phyloP scores from a whole-genome alignment of 2,329 filamentous ascomycete genomes.

The Stachybotrys elegans region DNA sequence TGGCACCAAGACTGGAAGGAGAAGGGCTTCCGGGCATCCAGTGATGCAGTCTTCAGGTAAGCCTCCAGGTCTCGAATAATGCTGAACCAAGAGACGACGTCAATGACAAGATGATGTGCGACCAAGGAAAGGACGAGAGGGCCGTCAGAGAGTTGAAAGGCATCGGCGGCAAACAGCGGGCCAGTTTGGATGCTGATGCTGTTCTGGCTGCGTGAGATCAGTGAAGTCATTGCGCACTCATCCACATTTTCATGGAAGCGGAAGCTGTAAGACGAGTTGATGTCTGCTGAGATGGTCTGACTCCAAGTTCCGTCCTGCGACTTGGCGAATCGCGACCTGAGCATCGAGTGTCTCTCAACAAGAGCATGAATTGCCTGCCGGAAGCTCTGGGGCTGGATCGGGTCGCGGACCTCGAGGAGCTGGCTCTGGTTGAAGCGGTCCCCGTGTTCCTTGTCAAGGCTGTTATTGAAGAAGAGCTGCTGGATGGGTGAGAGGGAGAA shows the following conservation, averaged over 20 bases:
- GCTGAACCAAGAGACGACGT: slow-evolving; percentile 41
- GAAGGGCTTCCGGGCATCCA: slow-evolving; percentile 15
- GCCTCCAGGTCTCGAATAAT: slow-evolving; percentile 38
- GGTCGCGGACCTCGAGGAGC: slow-evolving; percentile 23
- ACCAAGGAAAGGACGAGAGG: slow-evolving; percentile 23
- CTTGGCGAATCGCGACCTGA: slow-evolving; percentile 25
- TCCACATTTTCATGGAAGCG: slow-evolving; percentile 9
- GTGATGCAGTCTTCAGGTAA: slow-evolving; percentile 19
- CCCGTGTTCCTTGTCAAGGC: slow-evolving; percentile 14
- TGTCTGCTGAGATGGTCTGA: slow-evolving; percentile 16
- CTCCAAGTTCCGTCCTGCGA: slow-evolving; percentile 9
- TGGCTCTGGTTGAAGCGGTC: slow-evolving; percentile 41
- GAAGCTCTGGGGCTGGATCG: slow-evolving; percentile 10
- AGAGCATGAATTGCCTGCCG: slow-evolving; percentile 16
- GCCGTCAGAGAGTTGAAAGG: slow-evolving; percentile 2
- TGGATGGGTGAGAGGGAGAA: slow-evolving; percentile 41
- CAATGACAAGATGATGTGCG: slow-evolving; percentile 33
- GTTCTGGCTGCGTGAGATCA: slow-evolving; percentile 3
- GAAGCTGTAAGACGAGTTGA: slow-evolving; percentile 14
- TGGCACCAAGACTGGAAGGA: slow-evolving; percentile 33
- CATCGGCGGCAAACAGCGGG: slow-evolving; percentile 6
- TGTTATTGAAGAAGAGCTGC: slow-evolving; percentile 34
- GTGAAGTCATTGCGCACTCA: neutral
- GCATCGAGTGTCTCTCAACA: slow-evolving; percentile 28
- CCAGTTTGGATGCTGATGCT: slow-evolving; percentile 3